A percentile compares a stretch with the other conserved stretches of the same genome.
Evolutionary conservation across 805 yeast species (phyloP).

Genomic region (Torulaspora gathmanii): DNA sequence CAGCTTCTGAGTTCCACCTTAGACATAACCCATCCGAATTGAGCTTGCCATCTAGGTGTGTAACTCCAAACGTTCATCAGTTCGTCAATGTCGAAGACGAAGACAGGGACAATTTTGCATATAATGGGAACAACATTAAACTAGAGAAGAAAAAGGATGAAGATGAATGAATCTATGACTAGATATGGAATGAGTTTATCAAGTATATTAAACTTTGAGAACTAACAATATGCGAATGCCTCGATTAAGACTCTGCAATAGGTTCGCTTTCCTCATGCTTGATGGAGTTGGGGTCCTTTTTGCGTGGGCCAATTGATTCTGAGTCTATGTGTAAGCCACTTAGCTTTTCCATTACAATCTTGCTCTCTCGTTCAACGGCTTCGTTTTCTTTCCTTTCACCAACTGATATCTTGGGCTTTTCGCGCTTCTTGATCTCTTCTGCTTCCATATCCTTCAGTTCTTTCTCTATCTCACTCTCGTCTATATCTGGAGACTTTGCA

Average conservation of each 20-base stretch:
- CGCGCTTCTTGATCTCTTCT: conserved; percentile 16
- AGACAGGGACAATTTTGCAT: conserved; percentile 43
- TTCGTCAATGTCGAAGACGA: conserved; percentile 28
- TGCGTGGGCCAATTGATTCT: background rate
- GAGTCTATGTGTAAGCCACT: conserved; percentile 21
- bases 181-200: background rate
- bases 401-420: background rate
- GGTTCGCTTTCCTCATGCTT: background rate
- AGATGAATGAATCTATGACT: background rate
- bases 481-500: conserved; percentile 21
- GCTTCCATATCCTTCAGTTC: conserved; percentile 39
- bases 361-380: conserved; percentile 7
- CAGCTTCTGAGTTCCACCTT: conserved; percentile 16
- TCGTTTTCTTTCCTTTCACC: background rate
- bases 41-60: conserved; percentile 32
- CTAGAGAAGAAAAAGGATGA: conserved; percentile 46
- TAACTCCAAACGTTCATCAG: conserved; percentile 32
- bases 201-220: no score
- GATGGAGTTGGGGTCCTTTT: conserved; percentile 5
- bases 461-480: conserved; percentile 37
- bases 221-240: background rate
- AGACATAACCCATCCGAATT: conserved; percentile 20
- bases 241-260: background rate
- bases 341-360: conserved; percentile 25
- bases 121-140: conserved; percentile 53